Base-by-base conservation (phyloP, 306 rosid species). In the Begonia peltatifolia region DNA sequence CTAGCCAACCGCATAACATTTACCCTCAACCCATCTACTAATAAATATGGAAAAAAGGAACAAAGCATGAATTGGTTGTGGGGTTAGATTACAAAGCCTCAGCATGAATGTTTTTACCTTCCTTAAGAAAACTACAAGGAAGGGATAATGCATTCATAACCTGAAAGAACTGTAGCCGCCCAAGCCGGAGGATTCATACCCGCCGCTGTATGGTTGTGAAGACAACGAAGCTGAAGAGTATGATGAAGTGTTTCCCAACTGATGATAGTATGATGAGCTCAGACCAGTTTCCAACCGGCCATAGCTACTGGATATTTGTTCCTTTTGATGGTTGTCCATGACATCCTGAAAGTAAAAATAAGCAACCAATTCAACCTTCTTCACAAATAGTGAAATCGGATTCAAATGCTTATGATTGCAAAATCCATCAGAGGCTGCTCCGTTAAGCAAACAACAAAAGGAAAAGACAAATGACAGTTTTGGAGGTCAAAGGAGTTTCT, bases 91-190 rank as follows among this genome's bases (percentile, higher is more conserved):
- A 20, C 23, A 20, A 20, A 20, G 23, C 23, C 23, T 20, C 23
- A 2, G 2, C 23, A 20, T 20, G 23, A 20, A 20, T 20, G 2
- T 20, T 20, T 20, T 20, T 20, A 20, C 23, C 23, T 20, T 3
- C 23, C 23, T 20, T 3, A 2, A 2, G 3, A 20, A 20, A 2
- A 20, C 23, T 20, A 3, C 23, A 20, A 20, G 23, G 46, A 42
- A 42, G 12, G 12, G 46, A 42, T 15, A 3, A 48, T 60, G 50
- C 30, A 7, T 58, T 59, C 73, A 86, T 65, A 86, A 85, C 74
- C 93, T 77, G 72, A 86, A 86, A 48, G 79, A 71, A 76, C 70
- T 71, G 74, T 75, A 86, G 65, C 87, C 93, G 62, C 95, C 88
- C 12, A 69, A 64, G 58, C 81, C 74, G 16, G 95, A 77, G 53